A percentile compares a stretch with the other conserved stretches of the same genome.
Conservation (phyloP, 805 yeast genomes). For the Suhomyces sp. region DNA sequence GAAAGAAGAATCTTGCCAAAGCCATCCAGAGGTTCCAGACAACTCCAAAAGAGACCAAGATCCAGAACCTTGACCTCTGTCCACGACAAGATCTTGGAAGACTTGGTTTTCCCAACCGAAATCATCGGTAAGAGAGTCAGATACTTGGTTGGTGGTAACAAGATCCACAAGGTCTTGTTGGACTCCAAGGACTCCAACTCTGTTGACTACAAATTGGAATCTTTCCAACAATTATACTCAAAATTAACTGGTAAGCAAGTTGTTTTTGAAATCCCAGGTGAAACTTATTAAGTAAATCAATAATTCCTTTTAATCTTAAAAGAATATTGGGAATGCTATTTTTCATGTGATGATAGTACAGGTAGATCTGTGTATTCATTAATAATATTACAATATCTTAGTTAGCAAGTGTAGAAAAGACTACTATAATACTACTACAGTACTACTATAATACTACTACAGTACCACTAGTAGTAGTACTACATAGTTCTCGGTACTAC, state of each 20-base stretch:
- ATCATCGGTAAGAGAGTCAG: slow-evolving; percentile 98
- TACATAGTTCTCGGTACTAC: too few species aligned
- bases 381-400: neutral
- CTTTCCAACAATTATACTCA: slow-evolving; percentile 97
- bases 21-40: slow-evolving; percentile 95
- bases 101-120: slow-evolving; percentile 99
- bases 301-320: neutral
- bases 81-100: slow-evolving; percentile 98
- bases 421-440: too few species aligned
- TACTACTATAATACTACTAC: too few species aligned
- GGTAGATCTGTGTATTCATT: neutral
- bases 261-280: slow-evolving; percentile 84
- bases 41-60: slow-evolving; percentile 98
- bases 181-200: slow-evolving; percentile 96
- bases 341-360: neutral
- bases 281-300: slow-evolving; percentile 32
- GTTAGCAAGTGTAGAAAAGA: neutral
- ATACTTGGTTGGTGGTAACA: slow-evolving; percentile 98
- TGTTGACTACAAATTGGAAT: slow-evolving; percentile 98
- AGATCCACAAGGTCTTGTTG: slow-evolving; percentile 94
- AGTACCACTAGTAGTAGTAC: too few species aligned
- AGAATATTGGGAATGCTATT: neutral
- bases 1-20: slow-evolving; percentile 99
- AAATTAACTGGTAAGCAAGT: slow-evolving; percentile 99
- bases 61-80: slow-evolving; percentile 99